Evolutionary conservation across 2,329 filamentous ascomycete genomes (phyloP), one percentile per base, ranked within the genome.

Genomic region (Fusarium verticillioides): DNA sequence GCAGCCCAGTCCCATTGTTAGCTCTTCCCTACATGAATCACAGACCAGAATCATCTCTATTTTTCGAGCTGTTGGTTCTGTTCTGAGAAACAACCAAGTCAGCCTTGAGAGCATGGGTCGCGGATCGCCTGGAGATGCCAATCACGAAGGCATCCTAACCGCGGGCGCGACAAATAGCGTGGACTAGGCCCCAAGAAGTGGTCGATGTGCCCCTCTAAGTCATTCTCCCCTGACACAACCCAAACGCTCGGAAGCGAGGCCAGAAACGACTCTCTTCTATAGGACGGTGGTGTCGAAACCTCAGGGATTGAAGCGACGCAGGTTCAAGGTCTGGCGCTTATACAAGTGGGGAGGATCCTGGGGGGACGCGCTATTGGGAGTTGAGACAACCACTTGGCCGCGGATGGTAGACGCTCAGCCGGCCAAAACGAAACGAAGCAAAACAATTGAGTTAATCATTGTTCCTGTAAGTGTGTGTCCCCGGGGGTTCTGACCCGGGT

Each of bases 61-160:
- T 52, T 58, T 68, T 39, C 19, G 21, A 54, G 32, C 34, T 72
- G 77, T 78, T 78, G 77, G 77, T 61, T 58, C 58, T 66, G 63
- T 71, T 61, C 52, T 67, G 53, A 71, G 67, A 52, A 75, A 50
- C 63, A 70, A 42, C 52, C 57, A 68, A 72, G 68, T 70, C 70
- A 66, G 72, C 69, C 72, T 72, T 16, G 60, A 72, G 57, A 39
- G 43, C 62, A 60, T 47, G 71, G 56, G 65, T 56, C 53, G 62
- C 50, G 28, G 58, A 76, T 77, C 75, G 77, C 72, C 62, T 68
- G 73, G 59, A 43, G 60, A 69, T 46, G 54, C 77, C 77, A 78
- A 78, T 78, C 70, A 78, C 11, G 52, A 59, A 62, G 46, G 15
- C 47, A 69, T 75, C 58, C 63, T 78, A 78, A 69, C 75, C 77